Evolutionary conservation across 352 stramenopile genomes (phyloP), one percentile per base, ranked within the genome.

Genomic region (Phytophthora aleatoria): DNA sequence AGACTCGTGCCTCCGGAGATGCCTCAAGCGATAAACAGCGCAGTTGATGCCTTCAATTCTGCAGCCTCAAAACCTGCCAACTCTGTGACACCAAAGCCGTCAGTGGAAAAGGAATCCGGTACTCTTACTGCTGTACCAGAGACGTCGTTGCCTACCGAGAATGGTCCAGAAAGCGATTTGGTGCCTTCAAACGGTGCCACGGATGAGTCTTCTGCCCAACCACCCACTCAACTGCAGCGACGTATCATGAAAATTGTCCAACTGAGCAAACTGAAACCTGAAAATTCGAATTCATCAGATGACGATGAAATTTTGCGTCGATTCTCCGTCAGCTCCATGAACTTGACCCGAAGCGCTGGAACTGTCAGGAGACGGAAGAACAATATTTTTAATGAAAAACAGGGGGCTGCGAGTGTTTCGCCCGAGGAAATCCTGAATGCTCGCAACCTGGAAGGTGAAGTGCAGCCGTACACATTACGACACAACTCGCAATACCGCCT

Each of bases 391-490:
- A 13, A 60, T 6, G 56, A 64, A 6, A 67, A 69, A 45, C 12
- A 30, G n/a, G 51, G 39, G 27, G 26, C 52, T 24, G 44, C 53
- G 3, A 61, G n/a, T 38, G 70, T 82, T 3, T 63, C 71, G 3
- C 71, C 68, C 3, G 62, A 77, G 26, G 70, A 83, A 35, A 72
- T 87, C 13, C 16, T 79, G 15, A 49, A 64, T 15, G 80, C 78
- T 38, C 78, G 75, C 27, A 70, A 76, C 36, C 53, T 66, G 8
- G 54, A 79, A 4, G 50, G 43, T n/a, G 58, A 63, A 31, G 9
- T 87, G 9, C 67, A 79, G 28, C 71, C 61, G 3, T 85, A 80
- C 38, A 83, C 75, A 4, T 48, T 92, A 20, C 74, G 72, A 6
- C 81, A 86, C 43, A 77, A 91, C 50, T 83, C 81, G 2, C 33